These are phyloP conservation scores for Stellera chamaejasme DNA, from an alignment of 345 rosid species.

Conservation along the genomic window DNA sequence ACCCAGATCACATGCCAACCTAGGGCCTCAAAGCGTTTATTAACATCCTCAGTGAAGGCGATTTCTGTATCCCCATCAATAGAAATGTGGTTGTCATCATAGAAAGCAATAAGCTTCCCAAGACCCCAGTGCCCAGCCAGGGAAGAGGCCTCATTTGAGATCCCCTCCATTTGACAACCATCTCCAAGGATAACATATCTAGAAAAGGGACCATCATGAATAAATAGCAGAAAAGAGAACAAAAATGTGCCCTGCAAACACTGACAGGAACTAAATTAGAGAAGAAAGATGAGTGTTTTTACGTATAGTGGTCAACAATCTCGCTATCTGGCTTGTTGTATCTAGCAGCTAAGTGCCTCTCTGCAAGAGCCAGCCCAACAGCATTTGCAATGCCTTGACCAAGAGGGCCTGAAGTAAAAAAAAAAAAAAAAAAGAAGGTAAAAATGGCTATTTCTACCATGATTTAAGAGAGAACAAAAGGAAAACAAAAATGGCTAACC, in stretches of 20 bases:
- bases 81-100: conserved; percentile 98
- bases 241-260: too few species aligned
- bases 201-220: conserved; percentile 7
- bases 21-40: conserved; percentile 82
- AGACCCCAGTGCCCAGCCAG: conserved; percentile 99
- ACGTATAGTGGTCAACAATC: conserved; percentile 92
- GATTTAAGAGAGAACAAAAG: neutral
- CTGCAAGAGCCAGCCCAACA: conserved; percentile 91
- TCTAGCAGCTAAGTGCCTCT: conserved; percentile 90
- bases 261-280: neutral
- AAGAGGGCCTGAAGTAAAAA: conserved; percentile 60
- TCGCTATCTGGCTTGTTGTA: conserved; percentile 76
- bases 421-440: conserved; percentile 2
- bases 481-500: conserved; percentile 35
- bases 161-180: conserved; percentile 99
- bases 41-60: conserved; percentile 92
- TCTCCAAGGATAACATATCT: conserved; percentile 85
- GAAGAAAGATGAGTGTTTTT: conserved; percentile 5
- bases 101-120: conserved; percentile 95
- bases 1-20: conserved; percentile 99
- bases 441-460: neutral
- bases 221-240: neutral
- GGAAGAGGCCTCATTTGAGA: conserved; percentile 86
- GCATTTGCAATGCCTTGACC: conserved; percentile 94
- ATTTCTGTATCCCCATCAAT: conserved; percentile 97